Evolutionary conservation across 2,329 filamentous ascomycete species (phyloP).

Genomic region (Herpomyces periplanetae): DNA sequence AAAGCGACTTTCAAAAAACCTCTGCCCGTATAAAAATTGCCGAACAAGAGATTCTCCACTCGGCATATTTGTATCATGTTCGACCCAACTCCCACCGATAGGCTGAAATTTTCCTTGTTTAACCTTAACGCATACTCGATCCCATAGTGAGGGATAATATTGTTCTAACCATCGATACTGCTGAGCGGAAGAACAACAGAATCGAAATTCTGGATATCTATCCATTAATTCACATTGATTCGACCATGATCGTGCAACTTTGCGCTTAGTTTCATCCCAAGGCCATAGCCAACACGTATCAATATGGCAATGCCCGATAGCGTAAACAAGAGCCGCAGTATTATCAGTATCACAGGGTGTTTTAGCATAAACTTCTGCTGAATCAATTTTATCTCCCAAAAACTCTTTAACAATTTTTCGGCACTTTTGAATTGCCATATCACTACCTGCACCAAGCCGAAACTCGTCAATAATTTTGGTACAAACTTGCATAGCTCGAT

Average conservation of each 20-base stretch:
- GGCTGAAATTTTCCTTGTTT: slow-evolving; percentile 68
- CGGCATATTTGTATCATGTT: slow-evolving; percentile 91
- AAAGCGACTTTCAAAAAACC: slow-evolving; percentile 76
- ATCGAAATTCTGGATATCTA: slow-evolving; percentile 64
- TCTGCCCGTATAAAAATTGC: slow-evolving; percentile 78
- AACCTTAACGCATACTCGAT: slow-evolving; percentile 63
- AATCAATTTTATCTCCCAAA: slow-evolving; percentile 40
- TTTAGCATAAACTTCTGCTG: slow-evolving; percentile 50
- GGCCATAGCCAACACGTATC: slow-evolving; percentile 83
- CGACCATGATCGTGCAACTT: slow-evolving; percentile 78
- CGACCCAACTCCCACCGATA: slow-evolving; percentile 90
- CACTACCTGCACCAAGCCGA: slow-evolving; percentile 27
- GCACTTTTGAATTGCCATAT: slow-evolving; percentile 34
- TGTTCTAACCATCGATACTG: slow-evolving; percentile 92
- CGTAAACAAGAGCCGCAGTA: slow-evolving; percentile 38
- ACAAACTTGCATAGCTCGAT: slow-evolving; percentile 40
- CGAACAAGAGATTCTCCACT: slow-evolving; percentile 72
- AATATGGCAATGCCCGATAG: slow-evolving; percentile 84
- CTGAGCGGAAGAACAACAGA: slow-evolving; percentile 70
- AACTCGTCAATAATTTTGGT: slow-evolving; percentile 73
- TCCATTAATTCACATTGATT: slow-evolving; percentile 90
- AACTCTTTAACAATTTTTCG: slow-evolving; percentile 52
- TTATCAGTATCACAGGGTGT: slow-evolving; percentile 27
- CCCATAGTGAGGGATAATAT: slow-evolving; percentile 52
- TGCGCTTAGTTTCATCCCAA: slow-evolving; percentile 85